Conservation (phyloP, 345 rosid genomes). For the Sonneratia caseolaris region DNA sequence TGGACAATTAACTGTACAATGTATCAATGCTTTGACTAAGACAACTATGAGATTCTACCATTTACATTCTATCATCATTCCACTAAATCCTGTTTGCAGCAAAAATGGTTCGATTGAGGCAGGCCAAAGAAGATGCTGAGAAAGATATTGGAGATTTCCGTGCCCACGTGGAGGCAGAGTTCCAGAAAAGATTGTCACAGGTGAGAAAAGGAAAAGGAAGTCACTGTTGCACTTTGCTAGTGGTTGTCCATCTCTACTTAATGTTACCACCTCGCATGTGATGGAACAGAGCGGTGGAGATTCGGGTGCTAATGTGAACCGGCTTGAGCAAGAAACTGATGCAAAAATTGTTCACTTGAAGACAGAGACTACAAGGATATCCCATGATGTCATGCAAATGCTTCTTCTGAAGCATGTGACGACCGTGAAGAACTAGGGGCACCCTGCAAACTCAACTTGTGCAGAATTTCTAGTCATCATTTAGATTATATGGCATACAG, state of each 20-base stretch:
- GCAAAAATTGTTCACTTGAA: constrained; percentile 55
- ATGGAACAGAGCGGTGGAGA: constrained; percentile 64
- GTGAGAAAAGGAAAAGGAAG: constrained; percentile 20
- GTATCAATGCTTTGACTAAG: background rate
- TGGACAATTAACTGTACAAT: background rate
- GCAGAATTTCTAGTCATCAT: background rate
- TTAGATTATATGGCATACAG: background rate
- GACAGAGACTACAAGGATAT: constrained; percentile 44
- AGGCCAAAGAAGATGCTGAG: constrained; percentile 84
- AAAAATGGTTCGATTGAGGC: constrained; percentile 69
- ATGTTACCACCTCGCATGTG: background rate
- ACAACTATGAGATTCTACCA: background rate
- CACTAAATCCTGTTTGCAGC: constrained; percentile 21
- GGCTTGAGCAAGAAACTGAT: constrained; percentile 70
- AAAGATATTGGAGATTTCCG: constrained; percentile 56
- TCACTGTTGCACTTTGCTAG: background rate
- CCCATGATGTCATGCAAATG: constrained; percentile 51
- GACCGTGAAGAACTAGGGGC: constrained; percentile 43
- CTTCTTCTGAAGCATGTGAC: constrained; percentile 67
- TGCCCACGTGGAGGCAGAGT: constrained; percentile 54
- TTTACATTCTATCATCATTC: background rate
- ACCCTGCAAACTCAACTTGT: background rate
- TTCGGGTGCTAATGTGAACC: constrained; percentile 81
- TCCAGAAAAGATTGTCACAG: constrained; percentile 62
- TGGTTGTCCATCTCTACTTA: background rate